Evolutionary conservation across 805 yeast species (phyloP).

Genomic region (Pichia nakasei): DNA sequence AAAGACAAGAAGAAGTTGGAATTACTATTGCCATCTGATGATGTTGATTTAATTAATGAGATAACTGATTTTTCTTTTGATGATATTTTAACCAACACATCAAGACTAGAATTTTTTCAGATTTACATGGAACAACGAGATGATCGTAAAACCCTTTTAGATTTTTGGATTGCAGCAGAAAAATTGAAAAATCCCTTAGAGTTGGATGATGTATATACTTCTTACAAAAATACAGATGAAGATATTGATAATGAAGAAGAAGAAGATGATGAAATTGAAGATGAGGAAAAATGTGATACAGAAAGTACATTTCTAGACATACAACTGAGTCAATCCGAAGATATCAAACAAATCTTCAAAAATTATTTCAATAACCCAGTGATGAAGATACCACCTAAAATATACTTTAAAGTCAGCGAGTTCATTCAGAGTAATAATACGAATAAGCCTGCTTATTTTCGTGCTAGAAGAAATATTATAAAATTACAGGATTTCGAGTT

Average conservation of each 20-base stretch:
- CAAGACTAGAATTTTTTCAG: conserved; percentile 35
- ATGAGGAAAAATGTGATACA: conserved; percentile 14
- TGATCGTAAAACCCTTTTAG: conserved; percentile 36
- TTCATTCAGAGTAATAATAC: conserved; percentile 25
- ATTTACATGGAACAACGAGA: conserved; percentile 47
- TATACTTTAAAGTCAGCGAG: conserved; percentile 28
- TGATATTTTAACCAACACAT: conserved; percentile 4
- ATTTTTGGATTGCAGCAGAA: conserved; percentile 62
- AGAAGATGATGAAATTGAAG: conserved; percentile 19
- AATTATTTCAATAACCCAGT: conserved; percentile 30
- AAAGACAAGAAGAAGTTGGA: not conserved
- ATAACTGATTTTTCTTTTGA: conserved; percentile 1
- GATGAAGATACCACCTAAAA: conserved; percentile 22
- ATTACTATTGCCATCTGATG: not conserved
- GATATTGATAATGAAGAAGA: not conserved
- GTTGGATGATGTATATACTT: conserved; percentile 2
- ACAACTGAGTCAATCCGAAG: conserved; percentile 38
- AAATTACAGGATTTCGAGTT: conserved; percentile 47
- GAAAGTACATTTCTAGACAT: conserved; percentile 10
- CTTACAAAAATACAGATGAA: not conserved
- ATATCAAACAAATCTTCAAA: conserved; percentile 41
- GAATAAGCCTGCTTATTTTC: conserved; percentile 30
- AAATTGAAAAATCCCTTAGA: conserved; percentile 66
- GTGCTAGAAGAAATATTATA: conserved; percentile 54
- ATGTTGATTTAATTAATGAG: not conserved